Evolutionary conservation across 768 basidiomycete genomes (phyloP), one percentile per base, ranked within the genome.

Genomic region (Crucibulum laeve): DNA sequence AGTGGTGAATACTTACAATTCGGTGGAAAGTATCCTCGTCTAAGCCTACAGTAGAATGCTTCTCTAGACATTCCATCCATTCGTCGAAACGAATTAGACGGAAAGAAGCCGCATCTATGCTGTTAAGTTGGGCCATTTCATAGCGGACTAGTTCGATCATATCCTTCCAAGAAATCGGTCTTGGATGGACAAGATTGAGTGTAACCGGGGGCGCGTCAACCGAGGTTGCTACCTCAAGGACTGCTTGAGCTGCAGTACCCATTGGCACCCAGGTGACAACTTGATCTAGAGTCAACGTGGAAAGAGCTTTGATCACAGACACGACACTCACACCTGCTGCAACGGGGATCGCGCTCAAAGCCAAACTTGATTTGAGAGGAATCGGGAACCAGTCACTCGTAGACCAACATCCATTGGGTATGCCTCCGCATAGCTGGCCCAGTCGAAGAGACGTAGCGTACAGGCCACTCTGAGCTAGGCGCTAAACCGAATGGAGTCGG

Each of bases 231-330:
- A 64, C 49, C 11, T 70, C 66, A 0, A 67, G 43, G n/a, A 67
- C 54, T 0, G 57, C 49, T 19, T 55, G 44, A 1, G 60, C 52
- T 1, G 61, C 60, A 5, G 45, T 48, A 30, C 63, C 51, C 48
- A 62, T 57, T 8, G 65, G 60, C 1, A 67, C 42, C 65, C 67
- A 73, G 11, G 66, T 62, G 1, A 65, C 43, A 5, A 61, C 35
- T 65, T 70, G 10, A 13, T 42, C 42, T 38, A 80, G 61, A 49
- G 71, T 70, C 22, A 73, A 62, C 3, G 69, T 73, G 19, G 73
- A 72, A 15, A 55, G 58, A 25, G 81, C 58, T 49, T 76, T 70
- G 3, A 67, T 49, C 47, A 79, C 76, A 42, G 79, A 80, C 3
- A 76, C 77, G 0, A n/a, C 7, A 58, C 56, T 24, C 39, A 68